A percentile compares a stretch with the other conserved stretches of the same genome.
Conservation (phyloP, 495 filamentous ascomycete species). For the Podospora anserina region DNA sequence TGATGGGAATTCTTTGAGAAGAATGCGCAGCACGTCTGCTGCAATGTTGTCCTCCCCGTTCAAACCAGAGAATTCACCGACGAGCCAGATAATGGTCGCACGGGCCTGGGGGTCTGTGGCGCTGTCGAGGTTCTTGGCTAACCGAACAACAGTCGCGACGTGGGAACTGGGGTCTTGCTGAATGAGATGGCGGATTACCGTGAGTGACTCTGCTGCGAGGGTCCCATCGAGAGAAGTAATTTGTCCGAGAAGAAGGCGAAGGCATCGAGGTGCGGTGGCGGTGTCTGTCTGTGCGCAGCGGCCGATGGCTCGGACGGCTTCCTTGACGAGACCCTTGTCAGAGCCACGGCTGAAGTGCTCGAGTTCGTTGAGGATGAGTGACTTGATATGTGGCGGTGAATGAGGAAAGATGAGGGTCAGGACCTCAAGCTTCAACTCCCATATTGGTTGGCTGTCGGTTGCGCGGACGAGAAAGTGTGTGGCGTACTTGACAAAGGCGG, state of each 20-base stretch:
- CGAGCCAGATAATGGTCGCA: slow-evolving; percentile 94
- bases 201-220: slow-evolving; percentile 84
- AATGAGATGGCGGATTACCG: slow-evolving; percentile 91
- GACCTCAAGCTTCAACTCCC: slow-evolving; percentile 86
- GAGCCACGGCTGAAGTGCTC: slow-evolving; percentile 83
- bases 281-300: slow-evolving; percentile 80
- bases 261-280: slow-evolving; percentile 66
- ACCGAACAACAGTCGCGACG: slow-evolving; percentile 70
- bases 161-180: slow-evolving; percentile 82
- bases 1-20: slow-evolving; percentile 76
- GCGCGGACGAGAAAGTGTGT: slow-evolving; percentile 83
- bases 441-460: slow-evolving; percentile 77
- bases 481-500: slow-evolving; percentile 75
- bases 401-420: slow-evolving; percentile 87
- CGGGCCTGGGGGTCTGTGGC: slow-evolving; percentile 80
- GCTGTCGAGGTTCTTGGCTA: slow-evolving; percentile 89
- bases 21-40: slow-evolving; percentile 84
- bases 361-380: slow-evolving; percentile 83
- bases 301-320: slow-evolving; percentile 87
- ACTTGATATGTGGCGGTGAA: slow-evolving; percentile 68
- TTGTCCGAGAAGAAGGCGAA: slow-evolving; percentile 76
- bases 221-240: slow-evolving; percentile 81
- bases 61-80: slow-evolving; percentile 84
- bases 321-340: slow-evolving; percentile 73
- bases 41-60: slow-evolving; percentile 83